Evolutionary conservation across 495 filamentous ascomycete genomes (phyloP), one percentile per base, ranked within the genome.

Genomic region (Glonium stellatum): DNA sequence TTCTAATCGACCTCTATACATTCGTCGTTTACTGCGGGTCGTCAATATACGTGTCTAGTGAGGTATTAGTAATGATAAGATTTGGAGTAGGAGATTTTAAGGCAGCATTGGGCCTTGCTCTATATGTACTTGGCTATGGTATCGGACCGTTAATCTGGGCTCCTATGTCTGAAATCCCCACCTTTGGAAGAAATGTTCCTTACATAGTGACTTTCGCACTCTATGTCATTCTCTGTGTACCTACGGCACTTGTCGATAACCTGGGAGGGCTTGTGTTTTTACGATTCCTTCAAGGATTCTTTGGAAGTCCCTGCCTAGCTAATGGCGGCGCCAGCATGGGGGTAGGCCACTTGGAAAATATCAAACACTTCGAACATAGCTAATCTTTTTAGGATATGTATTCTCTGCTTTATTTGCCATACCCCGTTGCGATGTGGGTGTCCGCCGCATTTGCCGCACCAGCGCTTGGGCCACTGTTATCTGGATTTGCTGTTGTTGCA

Each of bases 391-490:
- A 68, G 51, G 60, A 62, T 25, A 58, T 62, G 67, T 70, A 68
- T 44, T 64, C 62, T 27, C 54, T 68, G 11, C 67, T 79, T 50
- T 69, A 77, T 39, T 67, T 80, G 22, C 77, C 78, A 9, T 79
- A 76, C 56, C 72, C 73, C 8, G 66, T 82, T 53, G 74, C 75
- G 39, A 55, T 71, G 34, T 82, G 79, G 79, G 78, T 78, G 23
- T 67, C 75, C 5, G 73, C 77, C 12, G 59, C 53, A 13, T 68
- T 66, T 52, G 62, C 71, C 55, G 64, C 61, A 68, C 78, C 79
- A n/a, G 76, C 79, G 2, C 73, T 86, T 0, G 83, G 82, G 5
- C 83, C 82, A 8, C 72, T 84, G 0, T 72, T 84, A 11, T 79
- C 78, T 25, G 82, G 81, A 23, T 85, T 84, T 65, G 76, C 81